These are phyloP conservation scores for Stereocaulon alpinum DNA, from an alignment of 495 filamentous ascomycete species.

Conservation along the genomic window DNA sequence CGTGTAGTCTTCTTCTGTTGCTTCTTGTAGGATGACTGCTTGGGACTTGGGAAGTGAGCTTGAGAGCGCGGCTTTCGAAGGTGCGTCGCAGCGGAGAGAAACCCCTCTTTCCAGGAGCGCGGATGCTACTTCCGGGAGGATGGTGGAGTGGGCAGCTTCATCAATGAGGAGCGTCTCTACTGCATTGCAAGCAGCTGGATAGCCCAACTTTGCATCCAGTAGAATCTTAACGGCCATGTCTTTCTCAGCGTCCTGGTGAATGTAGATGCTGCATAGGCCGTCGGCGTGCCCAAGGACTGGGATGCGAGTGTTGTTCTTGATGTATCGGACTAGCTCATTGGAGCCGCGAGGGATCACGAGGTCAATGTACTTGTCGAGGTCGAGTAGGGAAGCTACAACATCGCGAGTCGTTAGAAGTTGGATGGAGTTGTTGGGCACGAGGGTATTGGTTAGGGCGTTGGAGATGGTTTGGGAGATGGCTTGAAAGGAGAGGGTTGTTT, in stretches of 20 bases:
- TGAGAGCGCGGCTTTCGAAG: slow-evolving; percentile 50
- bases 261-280: slow-evolving; percentile 82
- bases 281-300: slow-evolving; percentile 96
- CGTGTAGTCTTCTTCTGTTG: slow-evolving; percentile 59
- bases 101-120: slow-evolving; percentile 69
- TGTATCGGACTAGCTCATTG: slow-evolving; percentile 83
- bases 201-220: slow-evolving; percentile 84
- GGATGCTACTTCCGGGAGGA: slow-evolving; percentile 61
- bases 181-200: slow-evolving; percentile 93
- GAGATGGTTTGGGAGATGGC: slow-evolving; percentile 83
- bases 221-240: slow-evolving; percentile 66
- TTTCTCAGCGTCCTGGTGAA: slow-evolving; percentile 67
- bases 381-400: slow-evolving; percentile 72
- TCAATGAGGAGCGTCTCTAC: slow-evolving; percentile 86
- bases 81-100: slow-evolving; percentile 68
- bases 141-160: slow-evolving; percentile 50
- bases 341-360: slow-evolving; percentile 90
- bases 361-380: slow-evolving; percentile 77
- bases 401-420: slow-evolving; percentile 91
- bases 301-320: slow-evolving; percentile 84
- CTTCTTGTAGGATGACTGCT: slow-evolving; percentile 46
- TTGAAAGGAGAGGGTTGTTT: slow-evolving; percentile 85
- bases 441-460: slow-evolving; percentile 59
- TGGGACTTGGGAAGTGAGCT: slow-evolving; percentile 28
- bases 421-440: slow-evolving; percentile 74